Conservation (phyloP, 257 asterid species). For the Gentiana straminea region DNA sequence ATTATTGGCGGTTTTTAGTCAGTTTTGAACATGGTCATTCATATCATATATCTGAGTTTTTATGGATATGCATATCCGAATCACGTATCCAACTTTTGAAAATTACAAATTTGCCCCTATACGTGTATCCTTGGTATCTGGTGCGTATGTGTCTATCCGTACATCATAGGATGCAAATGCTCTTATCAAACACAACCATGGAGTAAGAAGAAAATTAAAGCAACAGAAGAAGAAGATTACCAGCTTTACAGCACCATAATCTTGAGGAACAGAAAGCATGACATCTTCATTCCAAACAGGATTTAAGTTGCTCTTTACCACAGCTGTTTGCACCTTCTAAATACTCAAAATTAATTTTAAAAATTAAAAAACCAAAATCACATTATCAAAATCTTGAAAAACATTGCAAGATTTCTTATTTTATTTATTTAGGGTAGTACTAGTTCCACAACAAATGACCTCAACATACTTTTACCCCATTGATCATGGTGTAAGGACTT, state of each 20-base stretch:
- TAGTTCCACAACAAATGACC: no score
- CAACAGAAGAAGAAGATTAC: conserved; percentile 24
- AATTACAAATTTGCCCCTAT: no score
- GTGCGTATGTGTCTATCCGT: no score
- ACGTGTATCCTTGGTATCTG: no score
- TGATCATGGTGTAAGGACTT: no score
- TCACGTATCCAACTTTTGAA: no score
- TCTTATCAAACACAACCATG: background rate
- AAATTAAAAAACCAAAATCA: background rate
- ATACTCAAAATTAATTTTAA: conserved; percentile 7
- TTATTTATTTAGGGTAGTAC: no score
- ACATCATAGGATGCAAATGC: background rate
- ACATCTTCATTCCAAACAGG: conserved; percentile 95
- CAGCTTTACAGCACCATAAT: conserved; percentile 68
- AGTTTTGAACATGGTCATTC: no score
- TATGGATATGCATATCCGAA: no score
- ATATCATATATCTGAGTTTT: no score
- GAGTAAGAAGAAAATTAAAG: background rate
- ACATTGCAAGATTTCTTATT: background rate
- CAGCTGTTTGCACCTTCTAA: conserved; percentile 75
- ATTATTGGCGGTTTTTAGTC: no score
- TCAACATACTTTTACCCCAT: no score
- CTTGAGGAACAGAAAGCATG: conserved; percentile 90
- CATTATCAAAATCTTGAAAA: background rate
- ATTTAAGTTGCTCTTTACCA: conserved; percentile 71